Evolutionary conservation across 2,329 filamentous ascomycete genomes (phyloP), one percentile per base, ranked within the genome.

Genomic region (Teratosphaeria destructans): DNA sequence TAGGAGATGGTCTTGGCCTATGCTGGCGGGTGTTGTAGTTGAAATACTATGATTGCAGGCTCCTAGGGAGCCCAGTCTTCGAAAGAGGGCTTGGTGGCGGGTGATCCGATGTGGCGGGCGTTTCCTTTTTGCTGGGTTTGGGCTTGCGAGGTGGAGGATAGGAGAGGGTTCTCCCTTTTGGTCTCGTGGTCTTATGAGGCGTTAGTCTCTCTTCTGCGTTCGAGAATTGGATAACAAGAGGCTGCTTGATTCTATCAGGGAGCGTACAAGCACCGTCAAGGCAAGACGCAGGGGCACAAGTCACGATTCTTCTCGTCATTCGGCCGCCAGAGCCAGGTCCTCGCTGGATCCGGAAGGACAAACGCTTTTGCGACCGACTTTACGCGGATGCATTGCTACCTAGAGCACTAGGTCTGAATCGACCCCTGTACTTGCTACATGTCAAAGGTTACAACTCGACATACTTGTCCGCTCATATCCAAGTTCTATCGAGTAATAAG

Each of bases 401-500:
- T n/a, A 6, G 5, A 49, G 6, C 8, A 49, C 16, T n/a, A 49
- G 43, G 5, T 49, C 6, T 49, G 43, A 8, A 19, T 49, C 19
- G 16, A 49, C 16, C 26, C 43, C n/a, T 49, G 16, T 49, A 19
- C 1, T 2, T 49, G 7, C n/a, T 4, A 8, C 43, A 8, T 19
- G 35, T 49, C 5, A 16, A 49, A 49, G 3, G 8, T 1, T n/a
- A 8, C n/a, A 49, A 49, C 3, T 49, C 23, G 23, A 1, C 23
- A 5, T 5, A 19, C 43, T 49, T 6, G 3, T 32, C 29, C 37
- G 37, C 37, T 39, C 11, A 49, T 19, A 64, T 52, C 61, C 62
- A n/a, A 62, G 60, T 52, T 62, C 59, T 56, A 66, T 66, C n/a
- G 55, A 66, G 61, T 59, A 29, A 43, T 27, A n/a, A 65, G 55